Evolutionary conservation across 148 eudicot species (phyloP).

Genomic region (Polygonum maritimum): DNA sequence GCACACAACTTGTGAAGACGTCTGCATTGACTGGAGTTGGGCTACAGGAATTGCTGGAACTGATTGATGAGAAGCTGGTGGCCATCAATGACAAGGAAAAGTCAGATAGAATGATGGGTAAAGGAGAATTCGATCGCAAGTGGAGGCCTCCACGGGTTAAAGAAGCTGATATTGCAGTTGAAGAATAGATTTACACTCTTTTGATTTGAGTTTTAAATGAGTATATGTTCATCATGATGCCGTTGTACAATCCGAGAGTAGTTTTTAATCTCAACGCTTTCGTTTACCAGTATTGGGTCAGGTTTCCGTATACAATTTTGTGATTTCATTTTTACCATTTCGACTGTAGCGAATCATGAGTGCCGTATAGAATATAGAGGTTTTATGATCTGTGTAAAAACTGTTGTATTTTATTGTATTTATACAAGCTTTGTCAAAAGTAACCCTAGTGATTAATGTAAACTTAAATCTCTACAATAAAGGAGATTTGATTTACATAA

Average conservation of each 20-base stretch:
- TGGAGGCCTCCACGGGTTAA: constrained; percentile 68
- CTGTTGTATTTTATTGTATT: no score
- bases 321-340: no score
- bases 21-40: constrained; percentile 80
- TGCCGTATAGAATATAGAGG: no score
- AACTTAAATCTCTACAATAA: no score
- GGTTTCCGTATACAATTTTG: no score
- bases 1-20: constrained; percentile 40
- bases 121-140: constrained; percentile 43
- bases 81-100: constrained; percentile 14
- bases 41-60: constrained; percentile 67
- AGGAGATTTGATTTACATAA: no score
- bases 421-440: no score
- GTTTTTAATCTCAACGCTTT: not conserved
- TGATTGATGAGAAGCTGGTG: constrained; percentile 60
- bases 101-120: constrained; percentile 27
- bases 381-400: no score
- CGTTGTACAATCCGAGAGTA: not conserved
- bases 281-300: no score
- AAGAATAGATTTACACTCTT: constrained; percentile 12
- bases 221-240: not conserved
- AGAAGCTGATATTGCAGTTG: constrained; percentile 39
- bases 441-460: no score
- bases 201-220: not conserved
- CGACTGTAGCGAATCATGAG: no score